phyloP scores from a whole-genome alignment of 129 eudicot species.

The Oenanthe sinensis region DNA sequence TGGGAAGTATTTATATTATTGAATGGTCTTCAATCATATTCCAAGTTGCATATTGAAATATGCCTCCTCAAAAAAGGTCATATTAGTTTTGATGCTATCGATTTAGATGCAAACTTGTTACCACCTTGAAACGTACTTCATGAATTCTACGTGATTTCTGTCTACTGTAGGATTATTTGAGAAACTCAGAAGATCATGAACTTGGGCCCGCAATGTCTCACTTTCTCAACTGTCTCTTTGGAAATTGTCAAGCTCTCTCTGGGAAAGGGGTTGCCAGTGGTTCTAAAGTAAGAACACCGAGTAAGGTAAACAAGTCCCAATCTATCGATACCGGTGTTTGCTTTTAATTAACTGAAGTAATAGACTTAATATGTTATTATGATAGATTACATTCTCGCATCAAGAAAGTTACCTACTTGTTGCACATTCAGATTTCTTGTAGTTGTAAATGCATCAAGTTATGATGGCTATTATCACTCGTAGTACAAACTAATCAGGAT shows the following conservation, averaged over 20 bases:
- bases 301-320: slow-evolving; percentile 43
- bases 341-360: not conserved
- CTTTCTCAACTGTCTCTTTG: slow-evolving; percentile 79
- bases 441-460: not conserved
- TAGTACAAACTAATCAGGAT: slow-evolving; percentile 33
- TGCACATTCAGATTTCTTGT: not conserved
- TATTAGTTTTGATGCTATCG: not conserved
- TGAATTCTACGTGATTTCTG: not conserved
- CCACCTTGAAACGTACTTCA: not conserved
- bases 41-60: not conserved
- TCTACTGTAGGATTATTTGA: slow-evolving; percentile 56
- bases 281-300: slow-evolving; percentile 39
- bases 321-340: not conserved
- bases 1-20: no score
- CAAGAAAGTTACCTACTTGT: not conserved
- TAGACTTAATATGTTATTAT: not conserved
- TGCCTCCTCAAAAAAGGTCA: not conserved
- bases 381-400: not conserved
- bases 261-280: slow-evolving; percentile 38
- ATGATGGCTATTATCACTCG: not conserved
- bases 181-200: slow-evolving; percentile 91
- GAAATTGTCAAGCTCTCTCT: slow-evolving; percentile 47
- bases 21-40: no score
- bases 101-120: not conserved
- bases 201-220: slow-evolving; percentile 67